A percentile compares a stretch with the other conserved stretches of the same genome.
Evolutionary conservation across 345 rosid species (phyloP).

Genomic region (Eutrema heterophyllum): DNA sequence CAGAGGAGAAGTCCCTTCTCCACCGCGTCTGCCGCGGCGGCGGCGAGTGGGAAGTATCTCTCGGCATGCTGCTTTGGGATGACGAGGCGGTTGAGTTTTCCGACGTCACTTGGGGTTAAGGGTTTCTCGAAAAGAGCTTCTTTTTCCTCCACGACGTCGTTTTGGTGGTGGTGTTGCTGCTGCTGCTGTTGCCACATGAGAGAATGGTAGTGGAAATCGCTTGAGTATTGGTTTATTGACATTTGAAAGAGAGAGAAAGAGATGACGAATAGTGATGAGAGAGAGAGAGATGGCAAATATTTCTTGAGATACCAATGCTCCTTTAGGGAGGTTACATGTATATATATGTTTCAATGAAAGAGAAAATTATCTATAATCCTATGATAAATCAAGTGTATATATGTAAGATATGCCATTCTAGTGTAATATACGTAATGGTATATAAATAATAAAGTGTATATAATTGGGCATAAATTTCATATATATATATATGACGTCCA

Average conservation of each 20-base stretch:
- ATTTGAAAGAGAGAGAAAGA: conserved; percentile 29
- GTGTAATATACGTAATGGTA: background rate
- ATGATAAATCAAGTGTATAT: background rate
- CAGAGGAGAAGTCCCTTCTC: conserved; percentile 47
- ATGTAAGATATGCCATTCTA: too few relatives aligned
- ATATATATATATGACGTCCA: background rate
- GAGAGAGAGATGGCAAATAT: conserved; percentile 31
- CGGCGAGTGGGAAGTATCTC: conserved; percentile 66
- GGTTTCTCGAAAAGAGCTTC: conserved; percentile 78
- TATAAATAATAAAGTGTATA: background rate
- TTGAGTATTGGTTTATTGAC: conserved; percentile 49
- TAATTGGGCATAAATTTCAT: background rate
- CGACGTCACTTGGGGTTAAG: conserved; percentile 86
- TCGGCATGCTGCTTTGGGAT: conserved; percentile 92
- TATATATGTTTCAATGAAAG: conserved; percentile 9
- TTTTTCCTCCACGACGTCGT: conserved; percentile 31
- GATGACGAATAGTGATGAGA: conserved; percentile 32
- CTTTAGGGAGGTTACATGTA: conserved; percentile 25
- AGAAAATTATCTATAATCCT: background rate
- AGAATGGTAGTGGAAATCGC: conserved; percentile 37
- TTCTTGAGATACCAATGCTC: conserved; percentile 21
- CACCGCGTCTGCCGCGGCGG: conserved; percentile 40
- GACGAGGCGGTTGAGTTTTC: conserved; percentile 83
- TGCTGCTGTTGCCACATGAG: conserved; percentile 44
- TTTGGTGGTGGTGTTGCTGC: conserved; percentile 22